Base-by-base conservation (phyloP, 2,329 filamentous ascomycete species). In the Colletotrichum gloeosporioides region DNA sequence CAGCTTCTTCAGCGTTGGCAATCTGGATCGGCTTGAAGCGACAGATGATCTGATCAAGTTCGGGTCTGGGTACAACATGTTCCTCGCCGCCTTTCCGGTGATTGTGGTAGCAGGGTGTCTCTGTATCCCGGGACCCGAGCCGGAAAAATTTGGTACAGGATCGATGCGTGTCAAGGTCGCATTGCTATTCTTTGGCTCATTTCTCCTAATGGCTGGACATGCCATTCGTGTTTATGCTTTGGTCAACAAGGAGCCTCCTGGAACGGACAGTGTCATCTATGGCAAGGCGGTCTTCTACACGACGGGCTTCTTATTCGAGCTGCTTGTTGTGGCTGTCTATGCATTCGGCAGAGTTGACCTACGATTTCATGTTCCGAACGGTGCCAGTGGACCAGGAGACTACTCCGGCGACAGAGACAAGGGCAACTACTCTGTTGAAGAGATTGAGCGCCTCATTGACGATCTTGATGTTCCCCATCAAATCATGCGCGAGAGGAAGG, bases 261-360 rank as follows among this genome's bases (percentile, higher is more conserved):
- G 77, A 10, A 72, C 57, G 7, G 25, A 81, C 27, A 81, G 80
- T 6, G 79, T 82, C 12, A 79, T 84, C 77, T 86, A 82, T 44
- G 78, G 80, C 69, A 84, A 82, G 55, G 75, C 81, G 3, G 81
- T 81, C 1, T 85, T 86, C 69, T 86, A 86, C 76, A 78, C 81
- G 25, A 85, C 85, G 44, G 78, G 80, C 44, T 86, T 85, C 71
- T 73, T 79, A 8, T 77, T 85, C 6, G 84, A 86, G 57, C 74
- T 82, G 8, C 64, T 81, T 4, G 80, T 81, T 8, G 79, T 82
- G 8, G 78, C 74, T 8, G 73, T 78, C 3, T 83, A 83, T 55
- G 81, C 81, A 9, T 75, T 78, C 32, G 75, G 79, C 8, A 79
- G 82, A n/a, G 76, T 84, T 22, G 82, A 84, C 64, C 73, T 80